Base-by-base conservation (phyloP, 345 rosid genomes). In the Hevea brasiliensis region DNA sequence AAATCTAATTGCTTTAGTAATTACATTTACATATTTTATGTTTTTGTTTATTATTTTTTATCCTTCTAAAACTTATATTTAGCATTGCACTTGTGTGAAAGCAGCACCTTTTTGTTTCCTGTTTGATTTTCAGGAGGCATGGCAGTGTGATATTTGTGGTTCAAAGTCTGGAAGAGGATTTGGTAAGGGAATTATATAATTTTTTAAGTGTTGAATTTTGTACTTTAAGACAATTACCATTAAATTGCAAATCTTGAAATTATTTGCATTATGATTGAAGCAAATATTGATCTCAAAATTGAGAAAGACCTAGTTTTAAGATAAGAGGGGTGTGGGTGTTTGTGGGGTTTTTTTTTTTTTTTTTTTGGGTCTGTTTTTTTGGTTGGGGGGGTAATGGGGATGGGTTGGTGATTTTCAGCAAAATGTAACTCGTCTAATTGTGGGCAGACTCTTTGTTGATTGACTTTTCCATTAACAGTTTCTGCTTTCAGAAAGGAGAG, bases 131-230 rank as follows among this genome's bases (percentile, higher is more conserved):
- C 85, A 95, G 98, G 99, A 95, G 83, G 93, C 84, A 32, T 92
- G 99, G 99, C 98, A 95, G 71, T 95, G 99, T 75, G 97, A 95
- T 65, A 87, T 95, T 65, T 95, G 98, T 77, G 87, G 88, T 21
- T 88, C 91, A 51, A 92, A 91, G 80, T 92, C 98, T 64, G 99
- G 99, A 78, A 92, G 92, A 85, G 99, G 99, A 64, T 95, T 95
- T 82, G 99, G 99, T 95, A 89, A 88, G 92, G 69, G 73, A 73
- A 61, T 74, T 29, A 6, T 23, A 54, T 74, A 17, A 55, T 67
- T 61, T 71, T 18, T 3, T 67, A 23, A 11, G 51, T 17, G 24
- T n/a, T 75, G 9, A 12, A 32, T 66, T 54, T 42, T 37, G 6
- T 67, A 24, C 44, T 44, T 55, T 13, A 23, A 35, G 21, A 18